phyloP scores from a whole-genome alignment of 2,329 filamentous ascomycete genomes.

The Hypoxylon sp. region DNA sequence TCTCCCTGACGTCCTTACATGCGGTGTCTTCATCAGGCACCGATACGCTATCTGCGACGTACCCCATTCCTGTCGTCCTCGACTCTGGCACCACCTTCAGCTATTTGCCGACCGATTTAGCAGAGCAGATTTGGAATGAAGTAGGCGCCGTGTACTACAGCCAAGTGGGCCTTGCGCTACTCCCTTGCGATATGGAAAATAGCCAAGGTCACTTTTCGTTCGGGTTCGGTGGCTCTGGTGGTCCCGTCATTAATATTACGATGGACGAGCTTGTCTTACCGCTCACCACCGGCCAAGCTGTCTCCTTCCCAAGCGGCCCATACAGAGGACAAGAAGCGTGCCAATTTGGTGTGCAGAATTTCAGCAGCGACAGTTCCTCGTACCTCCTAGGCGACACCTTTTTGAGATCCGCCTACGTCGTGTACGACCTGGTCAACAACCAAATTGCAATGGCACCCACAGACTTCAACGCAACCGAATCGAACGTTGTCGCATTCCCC shows the following conservation, averaged over 20 bases:
- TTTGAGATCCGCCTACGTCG: constrained; percentile 72
- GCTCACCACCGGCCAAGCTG: constrained; percentile 55
- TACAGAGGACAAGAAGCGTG: constrained; percentile 65
- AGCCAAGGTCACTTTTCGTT: constrained; percentile 68
- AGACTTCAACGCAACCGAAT: constrained; percentile 67
- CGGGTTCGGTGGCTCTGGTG: constrained; percentile 64
- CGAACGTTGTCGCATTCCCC: constrained; percentile 66
- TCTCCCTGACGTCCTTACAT: constrained; percentile 64
- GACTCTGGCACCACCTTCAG: constrained; percentile 83
- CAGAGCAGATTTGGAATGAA: constrained; percentile 67
- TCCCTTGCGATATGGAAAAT: constrained; percentile 66
- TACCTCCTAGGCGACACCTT: constrained; percentile 72
- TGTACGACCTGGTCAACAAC: constrained; percentile 72
- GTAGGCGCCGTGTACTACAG: constrained; percentile 66
- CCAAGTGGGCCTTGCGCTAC: constrained; percentile 58
- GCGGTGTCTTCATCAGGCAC: constrained; percentile 66
- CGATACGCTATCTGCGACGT: constrained; percentile 61
- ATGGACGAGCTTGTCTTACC: constrained; percentile 72
- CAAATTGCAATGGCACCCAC: constrained; percentile 69
- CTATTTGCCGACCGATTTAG: constrained; percentile 76
- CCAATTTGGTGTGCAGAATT: constrained; percentile 71
- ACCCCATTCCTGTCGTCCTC: constrained; percentile 74
- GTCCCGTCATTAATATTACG: constrained; percentile 65
- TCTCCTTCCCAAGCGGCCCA: constrained; percentile 59
- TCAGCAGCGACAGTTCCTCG: constrained; percentile 56